Conservation (phyloP, 1,284 basidiomycete species). For the Sparassis latifolia region DNA sequence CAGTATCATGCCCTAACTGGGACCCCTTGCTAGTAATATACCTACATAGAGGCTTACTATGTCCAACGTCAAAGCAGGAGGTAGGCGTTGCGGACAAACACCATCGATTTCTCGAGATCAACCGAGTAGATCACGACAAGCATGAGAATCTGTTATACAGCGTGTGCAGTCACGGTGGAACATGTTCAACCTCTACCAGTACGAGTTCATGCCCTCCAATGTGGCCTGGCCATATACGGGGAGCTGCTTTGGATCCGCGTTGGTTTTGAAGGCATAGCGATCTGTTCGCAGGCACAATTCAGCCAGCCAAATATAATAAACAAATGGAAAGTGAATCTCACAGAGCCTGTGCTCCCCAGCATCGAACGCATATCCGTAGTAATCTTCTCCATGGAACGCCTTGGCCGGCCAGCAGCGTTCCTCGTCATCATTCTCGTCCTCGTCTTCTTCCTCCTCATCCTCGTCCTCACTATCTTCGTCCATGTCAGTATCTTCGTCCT, state of each 20-base stretch:
- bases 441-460: constrained; percentile 7
- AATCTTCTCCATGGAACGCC: constrained; percentile 29
- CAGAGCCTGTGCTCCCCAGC: constrained; percentile 29
- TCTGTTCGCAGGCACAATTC: background rate
- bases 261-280: constrained; percentile 10
- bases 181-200: no score
- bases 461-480: constrained; percentile 5
- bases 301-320: background rate
- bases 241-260: constrained; percentile 4
- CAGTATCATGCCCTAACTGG: no score
- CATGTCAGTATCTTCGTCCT: constrained; percentile 7
- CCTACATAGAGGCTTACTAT: no score
- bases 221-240: constrained; percentile 6
- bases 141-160: no score
- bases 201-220: no score
- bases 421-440: constrained; percentile 16
- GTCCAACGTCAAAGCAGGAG: no score
- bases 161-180: no score
- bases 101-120: no score
- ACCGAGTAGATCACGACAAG: no score
- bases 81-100: no score
- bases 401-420: constrained; percentile 26
- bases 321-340: background rate
- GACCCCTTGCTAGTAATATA: no score
- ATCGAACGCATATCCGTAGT: constrained; percentile 31